Evolutionary conservation across 31 red algal species (phyloP), one percentile per base, ranked within the genome.

Genomic region (Pterothamnion heteromorphum): DNA sequence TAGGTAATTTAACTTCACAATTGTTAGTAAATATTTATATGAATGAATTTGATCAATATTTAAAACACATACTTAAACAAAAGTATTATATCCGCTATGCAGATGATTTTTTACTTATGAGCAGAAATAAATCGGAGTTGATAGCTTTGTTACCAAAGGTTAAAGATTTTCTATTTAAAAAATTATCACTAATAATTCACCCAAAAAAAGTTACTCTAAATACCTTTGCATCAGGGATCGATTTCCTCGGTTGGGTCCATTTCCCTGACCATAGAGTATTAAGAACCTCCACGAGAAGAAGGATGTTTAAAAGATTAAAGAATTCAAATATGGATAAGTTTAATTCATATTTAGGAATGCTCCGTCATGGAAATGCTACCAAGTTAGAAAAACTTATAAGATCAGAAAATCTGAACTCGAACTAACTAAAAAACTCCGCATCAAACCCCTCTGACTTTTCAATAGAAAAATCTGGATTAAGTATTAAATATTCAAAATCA

Each of bases 11-110:
- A 64, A 64, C 51, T n/a, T 64, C 51, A 18, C 51, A 64, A n/a
- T 64, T 64, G 51, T 64, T 64, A 9, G n/a, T n/a, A 64, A 64
- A 64, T 64, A 64, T 64, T 64, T 64, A 64, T 64, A 64, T 64
- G 51, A 64, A 64, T 64, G 51, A 64, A 64, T n/a, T 64, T 18
- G 51, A 64, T 64, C 51, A 64, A n/a, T 64, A 18, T n/a, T 18
- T 64, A n/a, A 64, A 64, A 64, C 51, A 64, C n/a, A 64, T 18
- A 64, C 51, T 64, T 9, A 64, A 64, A 64, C 9, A 18, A 64
- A 64, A 64, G n/a, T n/a, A 64, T n/a, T 64, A 64, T 64, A n/a
- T 64, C n/a, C 9, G 51, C 14, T 64, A 64, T 64, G 51, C 51
- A 64, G 51, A 64, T 64, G 51, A 64, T 64, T 64, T 64, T 64